A percentile compares a stretch with the other conserved stretches of the same genome.
Conservation (phyloP, 164 flowering plant species). For the Tetrastigma voinierianum region DNA sequence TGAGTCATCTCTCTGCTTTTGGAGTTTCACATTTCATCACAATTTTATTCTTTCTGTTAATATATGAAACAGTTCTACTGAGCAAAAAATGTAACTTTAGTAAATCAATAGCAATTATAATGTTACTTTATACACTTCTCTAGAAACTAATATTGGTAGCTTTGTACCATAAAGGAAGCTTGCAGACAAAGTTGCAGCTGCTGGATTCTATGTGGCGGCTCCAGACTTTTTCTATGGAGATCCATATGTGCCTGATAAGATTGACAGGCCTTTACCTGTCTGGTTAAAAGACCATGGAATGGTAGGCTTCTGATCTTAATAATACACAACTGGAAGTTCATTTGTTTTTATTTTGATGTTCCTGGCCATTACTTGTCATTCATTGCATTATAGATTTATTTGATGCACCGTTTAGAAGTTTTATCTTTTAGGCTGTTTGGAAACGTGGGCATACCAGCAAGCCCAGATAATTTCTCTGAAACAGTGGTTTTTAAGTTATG, state of each 20-base stretch:
- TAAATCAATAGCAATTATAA: too few species aligned
- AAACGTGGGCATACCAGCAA: too few species aligned
- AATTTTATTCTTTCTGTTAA: too few species aligned
- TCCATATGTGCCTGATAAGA: slow-evolving; percentile 37
- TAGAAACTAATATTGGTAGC: slow-evolving; percentile 8
- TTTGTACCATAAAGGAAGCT: slow-evolving; percentile 46
- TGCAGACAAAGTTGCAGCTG: slow-evolving; percentile 66
- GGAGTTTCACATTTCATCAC: not conserved
- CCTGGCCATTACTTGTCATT: not conserved
- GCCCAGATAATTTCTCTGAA: too few species aligned
- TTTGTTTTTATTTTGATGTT: not conserved
- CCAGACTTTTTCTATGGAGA: slow-evolving; percentile 70
- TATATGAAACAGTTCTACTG: too few species aligned
- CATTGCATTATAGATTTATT: not conserved
- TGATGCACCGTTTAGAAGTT: too few species aligned
- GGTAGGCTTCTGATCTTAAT: slow-evolving; percentile 33
- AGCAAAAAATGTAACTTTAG: too few species aligned
- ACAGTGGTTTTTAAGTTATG: too few species aligned
- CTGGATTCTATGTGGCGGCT: slow-evolving; percentile 61
- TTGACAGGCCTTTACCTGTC: slow-evolving; percentile 26
- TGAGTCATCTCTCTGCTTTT: not conserved
- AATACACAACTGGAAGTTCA: not conserved
- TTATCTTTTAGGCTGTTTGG: too few species aligned
- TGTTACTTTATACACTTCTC: not conserved
- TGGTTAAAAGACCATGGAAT: slow-evolving; percentile 58